Conservation (phyloP, 1,284 basidiomycete genomes). For the Rhodotorula sp. region DNA sequence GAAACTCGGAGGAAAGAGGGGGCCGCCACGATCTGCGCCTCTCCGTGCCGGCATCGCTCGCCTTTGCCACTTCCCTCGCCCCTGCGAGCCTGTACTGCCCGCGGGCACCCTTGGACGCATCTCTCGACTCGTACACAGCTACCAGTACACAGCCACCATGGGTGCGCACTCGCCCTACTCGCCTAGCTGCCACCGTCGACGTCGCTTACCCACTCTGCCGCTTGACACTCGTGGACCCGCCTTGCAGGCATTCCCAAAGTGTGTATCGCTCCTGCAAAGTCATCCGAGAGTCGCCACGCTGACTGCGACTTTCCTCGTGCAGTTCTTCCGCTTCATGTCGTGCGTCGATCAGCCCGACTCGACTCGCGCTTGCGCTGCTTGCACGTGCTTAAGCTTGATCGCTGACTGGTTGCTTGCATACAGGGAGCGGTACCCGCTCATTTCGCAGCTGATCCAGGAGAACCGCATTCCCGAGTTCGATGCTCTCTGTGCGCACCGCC, state of each 20-base stretch:
- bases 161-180: conserved; percentile 10
- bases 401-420: not conserved
- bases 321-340: conserved; percentile 46
- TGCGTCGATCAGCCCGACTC: conserved; percentile 10
- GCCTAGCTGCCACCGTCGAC: not conserved
- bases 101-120: too few species aligned
- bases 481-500: conserved; percentile 28
- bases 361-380: not conserved
- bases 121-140: not conserved
- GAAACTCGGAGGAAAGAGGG: too few species aligned
- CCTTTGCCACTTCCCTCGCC: too few species aligned
- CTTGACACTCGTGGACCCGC: not conserved
- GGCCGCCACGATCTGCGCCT: too few species aligned
- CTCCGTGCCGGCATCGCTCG: too few species aligned
- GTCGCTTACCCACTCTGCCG: not conserved
- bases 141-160: conserved; percentile 1
- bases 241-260: conserved; percentile 43
- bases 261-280: not conserved
- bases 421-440: conserved; percentile 96
- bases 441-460: conserved; percentile 94
- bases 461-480: conserved; percentile 88
- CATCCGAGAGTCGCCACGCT: not conserved
- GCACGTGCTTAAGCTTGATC: too few species aligned
- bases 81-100: too few species aligned
- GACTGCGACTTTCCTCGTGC: not conserved